These are phyloP conservation scores for Penicillium malachiteum DNA, from an alignment of 495 filamentous ascomycete species.

Conservation along the genomic window DNA sequence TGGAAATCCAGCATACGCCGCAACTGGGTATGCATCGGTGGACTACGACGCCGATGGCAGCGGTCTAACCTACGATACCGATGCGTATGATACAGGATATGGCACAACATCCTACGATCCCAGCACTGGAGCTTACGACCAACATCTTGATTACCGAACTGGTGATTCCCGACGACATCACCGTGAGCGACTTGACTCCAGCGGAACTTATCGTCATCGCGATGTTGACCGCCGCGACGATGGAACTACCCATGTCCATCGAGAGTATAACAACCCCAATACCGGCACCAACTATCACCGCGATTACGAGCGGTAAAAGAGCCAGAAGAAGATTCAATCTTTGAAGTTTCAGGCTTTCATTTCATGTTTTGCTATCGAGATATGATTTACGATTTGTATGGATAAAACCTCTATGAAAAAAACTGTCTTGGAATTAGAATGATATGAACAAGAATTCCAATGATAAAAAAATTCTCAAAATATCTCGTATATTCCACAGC, in stretches of 20 bases:
- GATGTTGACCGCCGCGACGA: conserved; percentile 38
- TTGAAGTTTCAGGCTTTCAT: conserved; percentile 1
- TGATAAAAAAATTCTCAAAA: too few relatives aligned
- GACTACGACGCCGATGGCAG: conserved; percentile 40
- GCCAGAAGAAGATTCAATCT: too few relatives aligned
- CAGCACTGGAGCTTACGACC: conserved; percentile 38
- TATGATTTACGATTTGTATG: not conserved
- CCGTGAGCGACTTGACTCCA: conserved; percentile 32
- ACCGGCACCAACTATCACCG: conserved; percentile 38
- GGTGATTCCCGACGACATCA: conserved; percentile 34
- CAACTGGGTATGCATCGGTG: conserved; percentile 35
- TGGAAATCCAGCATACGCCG: conserved; percentile 14
- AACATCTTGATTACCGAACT: conserved; percentile 38
- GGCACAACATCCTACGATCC: conserved; percentile 41
- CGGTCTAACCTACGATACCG: conserved; percentile 39
- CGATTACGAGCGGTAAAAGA: conserved; percentile 26
- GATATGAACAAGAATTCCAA: too few relatives aligned
- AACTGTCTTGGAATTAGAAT: not conserved
- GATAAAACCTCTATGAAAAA: not conserved
- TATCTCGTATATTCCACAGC: too few relatives aligned
- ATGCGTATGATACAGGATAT: conserved; percentile 34
- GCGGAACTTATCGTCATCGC: conserved; percentile 32
- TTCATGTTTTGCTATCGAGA: not conserved
- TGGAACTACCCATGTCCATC: conserved; percentile 34
- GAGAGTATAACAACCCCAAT: conserved; percentile 41